Evolutionary conservation across 768 basidiomycete genomes (phyloP).

Genomic region (Cyclocybe cylindracea): DNA sequence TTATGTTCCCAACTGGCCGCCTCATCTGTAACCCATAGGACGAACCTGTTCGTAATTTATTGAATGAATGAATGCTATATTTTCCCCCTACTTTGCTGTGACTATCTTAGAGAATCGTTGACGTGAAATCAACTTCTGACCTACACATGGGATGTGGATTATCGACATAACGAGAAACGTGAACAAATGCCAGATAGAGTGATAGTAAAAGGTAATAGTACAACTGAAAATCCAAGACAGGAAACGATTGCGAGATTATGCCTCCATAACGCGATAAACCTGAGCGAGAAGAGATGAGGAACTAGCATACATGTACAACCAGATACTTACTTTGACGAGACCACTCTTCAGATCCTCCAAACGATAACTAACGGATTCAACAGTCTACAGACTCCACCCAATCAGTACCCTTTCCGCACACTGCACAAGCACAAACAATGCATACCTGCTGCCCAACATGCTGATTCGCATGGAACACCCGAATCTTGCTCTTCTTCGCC

Average conservation of each 20-base stretch:
- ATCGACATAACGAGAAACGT: too few species aligned
- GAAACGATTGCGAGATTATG: conserved; percentile 12
- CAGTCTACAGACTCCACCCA: conserved; percentile 34
- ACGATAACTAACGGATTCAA: conserved; percentile 83
- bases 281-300: conserved; percentile 7
- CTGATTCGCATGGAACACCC: conserved; percentile 84
- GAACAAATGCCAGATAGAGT: too few species aligned
- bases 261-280: conserved; percentile 45
- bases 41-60: too few species aligned
- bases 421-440: conserved; percentile 16
- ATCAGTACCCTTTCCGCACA: too few species aligned
- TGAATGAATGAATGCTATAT: conserved; percentile 11
- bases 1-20: too few species aligned
- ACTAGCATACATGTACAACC: too few species aligned
- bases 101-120: conserved; percentile 20
- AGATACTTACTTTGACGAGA: conserved; percentile 60
- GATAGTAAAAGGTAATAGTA: too few species aligned
- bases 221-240: conserved; percentile 32
- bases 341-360: conserved; percentile 91
- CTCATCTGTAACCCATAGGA: too few species aligned
- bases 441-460: conserved; percentile 81
- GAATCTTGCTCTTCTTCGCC: conserved; percentile 82
- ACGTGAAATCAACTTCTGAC: too few species aligned
- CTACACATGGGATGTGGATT: too few species aligned
- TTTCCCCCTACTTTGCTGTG: conserved; percentile 6